Percentiles rank a stretch among this genome's conserved stretches.
Conservation (phyloP, 495 filamentous ascomycete genomes). For the Terfezia boudieri region DNA sequence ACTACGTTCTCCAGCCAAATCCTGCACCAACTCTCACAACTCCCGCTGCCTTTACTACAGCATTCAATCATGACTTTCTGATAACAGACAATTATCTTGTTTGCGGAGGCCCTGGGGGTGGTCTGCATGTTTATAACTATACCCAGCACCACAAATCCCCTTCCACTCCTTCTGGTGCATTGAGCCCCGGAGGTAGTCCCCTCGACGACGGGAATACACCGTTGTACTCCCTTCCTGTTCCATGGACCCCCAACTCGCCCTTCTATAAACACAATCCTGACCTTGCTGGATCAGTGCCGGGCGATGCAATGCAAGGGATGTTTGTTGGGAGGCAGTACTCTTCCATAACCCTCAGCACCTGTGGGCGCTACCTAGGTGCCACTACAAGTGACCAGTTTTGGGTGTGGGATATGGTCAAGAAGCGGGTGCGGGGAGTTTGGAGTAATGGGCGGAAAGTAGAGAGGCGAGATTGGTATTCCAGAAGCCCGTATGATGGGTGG, state of each 20-base stretch:
- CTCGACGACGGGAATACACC: slow-evolving; percentile 2
- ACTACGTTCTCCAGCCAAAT: slow-evolving; percentile 2
- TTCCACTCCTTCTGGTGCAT: background rate
- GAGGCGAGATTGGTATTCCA: slow-evolving; percentile 12
- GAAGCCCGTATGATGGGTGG: slow-evolving; percentile 17
- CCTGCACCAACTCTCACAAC: slow-evolving; percentile 1
- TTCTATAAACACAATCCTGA: background rate
- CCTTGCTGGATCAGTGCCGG: slow-evolving; percentile 3
- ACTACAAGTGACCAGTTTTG: slow-evolving; percentile 19
- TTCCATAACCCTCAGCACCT: slow-evolving; percentile 12
- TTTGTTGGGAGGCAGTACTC: slow-evolving; percentile 10
- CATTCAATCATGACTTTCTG: slow-evolving; percentile 16
- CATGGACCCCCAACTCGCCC: slow-evolving; percentile 5
- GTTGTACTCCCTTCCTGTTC: slow-evolving; percentile 14
- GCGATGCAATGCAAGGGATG: background rate
- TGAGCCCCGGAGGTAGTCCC: background rate
- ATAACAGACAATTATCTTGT: slow-evolving; percentile 17
- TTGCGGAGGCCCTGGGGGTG: slow-evolving; percentile 18
- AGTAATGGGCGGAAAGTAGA: slow-evolving; percentile 16
- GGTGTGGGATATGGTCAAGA: slow-evolving; percentile 19
- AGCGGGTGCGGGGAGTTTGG: slow-evolving; percentile 13
- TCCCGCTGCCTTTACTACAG: slow-evolving; percentile 14
- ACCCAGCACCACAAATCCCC: background rate
- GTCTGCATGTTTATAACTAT: slow-evolving; percentile 17
- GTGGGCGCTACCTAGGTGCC: slow-evolving; percentile 15